These are phyloP conservation scores for Priceomyces melissophilus DNA, from an alignment of 805 yeast genomes.

Conservation along the genomic window DNA sequence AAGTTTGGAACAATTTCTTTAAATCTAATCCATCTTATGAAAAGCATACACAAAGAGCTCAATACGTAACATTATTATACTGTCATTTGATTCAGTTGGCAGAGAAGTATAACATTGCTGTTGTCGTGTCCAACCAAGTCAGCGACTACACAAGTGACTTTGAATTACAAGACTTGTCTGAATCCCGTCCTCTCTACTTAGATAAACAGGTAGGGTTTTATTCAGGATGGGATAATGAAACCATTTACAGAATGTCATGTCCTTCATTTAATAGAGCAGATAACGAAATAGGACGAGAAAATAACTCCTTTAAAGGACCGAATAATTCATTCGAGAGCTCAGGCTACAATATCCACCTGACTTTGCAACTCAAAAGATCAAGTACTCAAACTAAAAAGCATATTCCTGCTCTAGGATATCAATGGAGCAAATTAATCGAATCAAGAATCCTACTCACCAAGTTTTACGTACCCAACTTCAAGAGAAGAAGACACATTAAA, in stretches of 20 bases:
- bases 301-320: no score
- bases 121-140: slow-evolving; percentile 78
- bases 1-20: slow-evolving; percentile 19
- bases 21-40: slow-evolving; percentile 21
- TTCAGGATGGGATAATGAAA: slow-evolving; percentile 66
- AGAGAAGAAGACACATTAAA: slow-evolving; percentile 1
- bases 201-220: slow-evolving; percentile 71
- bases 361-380: no score
- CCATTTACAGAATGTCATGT: slow-evolving; percentile 18
- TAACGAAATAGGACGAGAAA: no score
- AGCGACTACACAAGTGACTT: slow-evolving; percentile 50
- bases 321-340: no score
- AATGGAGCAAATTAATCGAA: slow-evolving; percentile 26
- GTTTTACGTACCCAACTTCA: slow-evolving; percentile 22
- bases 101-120: slow-evolving; percentile 45
- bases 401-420: slow-evolving; percentile 33
- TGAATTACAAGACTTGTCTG: slow-evolving; percentile 1
- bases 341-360: no score
- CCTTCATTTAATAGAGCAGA: no score
- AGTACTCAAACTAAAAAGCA: slow-evolving; percentile 14
- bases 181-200: slow-evolving; percentile 33
- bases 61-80: slow-evolving; percentile 42
- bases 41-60: slow-evolving; percentile 35
- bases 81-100: slow-evolving; percentile 51
- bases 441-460: slow-evolving; percentile 27